phyloP scores from a whole-genome alignment of 495 filamentous ascomycete genomes.

The Elaphomyces granulatus region DNA sequence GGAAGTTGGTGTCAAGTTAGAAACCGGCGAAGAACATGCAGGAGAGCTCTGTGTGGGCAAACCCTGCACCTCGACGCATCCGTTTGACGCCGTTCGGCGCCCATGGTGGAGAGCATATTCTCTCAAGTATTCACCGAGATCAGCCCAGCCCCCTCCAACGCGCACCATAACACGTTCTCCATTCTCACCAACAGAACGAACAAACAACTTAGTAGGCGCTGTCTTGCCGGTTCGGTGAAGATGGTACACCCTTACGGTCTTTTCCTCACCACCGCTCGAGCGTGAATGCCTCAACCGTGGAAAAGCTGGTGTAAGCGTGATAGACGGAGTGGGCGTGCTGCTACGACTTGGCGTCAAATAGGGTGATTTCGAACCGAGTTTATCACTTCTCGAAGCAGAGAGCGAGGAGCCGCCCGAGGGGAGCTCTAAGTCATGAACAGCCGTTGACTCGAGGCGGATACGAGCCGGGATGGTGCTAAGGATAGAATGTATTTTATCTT shows the following conservation, averaged over 20 bases:
- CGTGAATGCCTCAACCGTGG: conserved; percentile 23
- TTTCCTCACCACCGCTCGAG: conserved; percentile 26
- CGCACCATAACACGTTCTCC: conserved; percentile 96
- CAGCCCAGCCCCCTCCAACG: conserved; percentile 92
- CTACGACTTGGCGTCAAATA: conserved; percentile 21
- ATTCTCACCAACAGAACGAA: conserved; percentile 76
- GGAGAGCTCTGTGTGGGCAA: conserved; percentile 23
- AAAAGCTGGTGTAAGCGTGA: conserved; percentile 51
- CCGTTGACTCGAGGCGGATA: conserved; percentile 52
- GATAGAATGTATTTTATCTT: conserved; percentile 74
- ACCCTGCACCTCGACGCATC: conserved; percentile 29
- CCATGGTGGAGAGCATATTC: conserved; percentile 88
- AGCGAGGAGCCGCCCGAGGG: conserved; percentile 25
- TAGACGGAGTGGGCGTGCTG: conserved; percentile 47
- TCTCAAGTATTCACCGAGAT: conserved; percentile 85
- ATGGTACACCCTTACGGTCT: conserved; percentile 82
- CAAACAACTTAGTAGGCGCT: conserved; percentile 81
- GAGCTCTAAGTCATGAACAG: conserved; percentile 22
- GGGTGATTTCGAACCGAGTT: conserved; percentile 26
- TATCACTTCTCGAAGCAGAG: conserved; percentile 19
- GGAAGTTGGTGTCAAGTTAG: conserved; percentile 11
- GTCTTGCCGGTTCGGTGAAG: conserved; percentile 70
- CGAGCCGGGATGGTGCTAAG: conserved; percentile 64
- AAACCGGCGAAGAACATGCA: conserved; percentile 17
- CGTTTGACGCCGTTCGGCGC: conserved; percentile 22